Evolutionary conservation across 148 eudicot species (phyloP), one percentile per base, ranked within the genome.

Genomic region (Rhododendron henanense): DNA sequence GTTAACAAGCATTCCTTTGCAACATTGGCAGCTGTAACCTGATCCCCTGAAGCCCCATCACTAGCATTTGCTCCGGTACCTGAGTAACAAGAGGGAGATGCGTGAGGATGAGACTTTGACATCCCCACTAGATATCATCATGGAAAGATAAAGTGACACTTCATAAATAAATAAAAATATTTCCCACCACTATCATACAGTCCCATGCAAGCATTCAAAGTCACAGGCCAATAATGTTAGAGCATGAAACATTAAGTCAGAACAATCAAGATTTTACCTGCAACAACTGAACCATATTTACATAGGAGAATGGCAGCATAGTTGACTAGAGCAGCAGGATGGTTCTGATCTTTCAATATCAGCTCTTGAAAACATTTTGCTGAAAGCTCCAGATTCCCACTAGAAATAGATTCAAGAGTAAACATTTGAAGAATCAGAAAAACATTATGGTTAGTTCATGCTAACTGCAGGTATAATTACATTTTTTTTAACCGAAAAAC

Each of bases 1-100:
- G 98, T 94, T 88, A 97, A 89, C 61, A 97, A 89, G 86, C 98
- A 97, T 87, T 97, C 99, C 90, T 93, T 94, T 23, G 98, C 99
- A 85, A 92, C 95, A 85, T 81, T 92, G 85, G 90, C 90, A 59
- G 98, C 96, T 28, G 87, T 84, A 82, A 87, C 84, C 78, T 88
- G 92, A 90, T 94, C 96, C 55, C 88, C 85, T 81, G 93, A 88
- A 81, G 91, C 91, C 71, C 91, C 94, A 81, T 93, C 93, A 79
- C 91, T 91, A 81, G 92, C 90, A 89, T 86, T 91, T 50, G 96
- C 95, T 85, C 99, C 99, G 51, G 98, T 94, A 87, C 99, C 99
- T 97, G 87, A 82, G 63, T 65, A 63, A 67, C 61, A 74, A 16
- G 11, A 77, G 53, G 83, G 57, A 77, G 65, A 25, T 41, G 81